Conservation (phyloP, 108 stramenopile genomes). For the Nitzschia putrida region DNA sequence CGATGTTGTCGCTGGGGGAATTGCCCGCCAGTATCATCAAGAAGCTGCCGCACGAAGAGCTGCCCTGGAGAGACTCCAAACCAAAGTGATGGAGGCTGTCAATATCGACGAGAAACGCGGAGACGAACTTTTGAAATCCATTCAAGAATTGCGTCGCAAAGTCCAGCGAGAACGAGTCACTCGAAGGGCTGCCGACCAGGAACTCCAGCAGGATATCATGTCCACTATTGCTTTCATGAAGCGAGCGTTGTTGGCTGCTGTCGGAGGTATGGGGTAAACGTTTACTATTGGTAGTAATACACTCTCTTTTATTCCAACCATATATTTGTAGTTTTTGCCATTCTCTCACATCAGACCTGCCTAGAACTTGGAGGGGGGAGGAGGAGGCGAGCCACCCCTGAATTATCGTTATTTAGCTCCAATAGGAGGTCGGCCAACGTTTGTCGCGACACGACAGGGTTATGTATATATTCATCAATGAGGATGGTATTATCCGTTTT, state of each 20-base stretch:
- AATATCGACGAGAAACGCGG: slow-evolving; percentile 31
- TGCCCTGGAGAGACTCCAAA: slow-evolving; percentile 7
- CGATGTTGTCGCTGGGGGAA: slow-evolving; percentile 41
- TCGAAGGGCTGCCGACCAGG: slow-evolving; percentile 24
- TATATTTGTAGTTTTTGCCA: too few species aligned
- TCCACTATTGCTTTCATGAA: slow-evolving; percentile 21
- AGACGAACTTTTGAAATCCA: slow-evolving; percentile 29
- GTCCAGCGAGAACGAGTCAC: slow-evolving; percentile 24
- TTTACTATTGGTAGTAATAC: neutral
- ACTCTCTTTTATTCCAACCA: neutral
- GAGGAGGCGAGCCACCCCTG: too few species aligned
- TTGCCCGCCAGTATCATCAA: slow-evolving; percentile 20
- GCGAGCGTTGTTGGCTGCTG: slow-evolving; percentile 32
- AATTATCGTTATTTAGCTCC: too few species aligned
- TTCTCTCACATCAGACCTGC: too few species aligned
- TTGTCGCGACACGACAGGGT: too few species aligned
- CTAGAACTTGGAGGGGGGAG: neutral
- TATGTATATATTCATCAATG: neutral
- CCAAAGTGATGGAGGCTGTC: slow-evolving; percentile 13
- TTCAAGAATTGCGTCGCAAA: slow-evolving; percentile 36
- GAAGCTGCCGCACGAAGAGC: slow-evolving; percentile 30
- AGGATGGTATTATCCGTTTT: neutral
- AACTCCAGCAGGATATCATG: slow-evolving; percentile 23
- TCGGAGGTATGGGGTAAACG: slow-evolving; percentile 4
- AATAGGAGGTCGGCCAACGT: too few species aligned